Evolutionary conservation across 495 filamentous ascomycete genomes (phyloP).

Genomic region (Beverwykella pulmonaria): DNA sequence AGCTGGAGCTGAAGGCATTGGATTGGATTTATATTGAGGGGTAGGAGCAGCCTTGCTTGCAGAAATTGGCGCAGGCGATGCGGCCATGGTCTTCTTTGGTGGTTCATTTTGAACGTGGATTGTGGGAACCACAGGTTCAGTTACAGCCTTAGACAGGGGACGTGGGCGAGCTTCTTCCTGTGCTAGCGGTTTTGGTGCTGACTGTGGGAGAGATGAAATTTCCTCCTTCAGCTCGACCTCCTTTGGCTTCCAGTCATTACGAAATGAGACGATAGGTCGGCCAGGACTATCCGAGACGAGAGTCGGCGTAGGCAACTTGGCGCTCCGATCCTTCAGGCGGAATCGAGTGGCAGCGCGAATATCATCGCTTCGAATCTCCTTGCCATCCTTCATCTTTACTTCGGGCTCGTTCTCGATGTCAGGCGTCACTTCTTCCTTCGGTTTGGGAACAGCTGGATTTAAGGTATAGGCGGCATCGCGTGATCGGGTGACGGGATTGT

Average conservation of each 20-base stretch:
- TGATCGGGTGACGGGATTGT: constrained; percentile 74
- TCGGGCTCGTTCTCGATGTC: constrained; percentile 24
- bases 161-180: constrained; percentile 10
- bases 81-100: neutral
- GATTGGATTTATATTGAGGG: neutral
- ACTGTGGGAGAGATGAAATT: constrained; percentile 22
- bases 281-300: constrained; percentile 82
- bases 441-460: constrained; percentile 50
- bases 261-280: constrained; percentile 92
- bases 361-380: constrained; percentile 82
- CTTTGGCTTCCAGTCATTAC: constrained; percentile 73
- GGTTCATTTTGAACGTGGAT: constrained; percentile 17
- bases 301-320: constrained; percentile 80
- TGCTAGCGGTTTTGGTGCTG: neutral
- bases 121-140: constrained; percentile 30
- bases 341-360: constrained; percentile 91
- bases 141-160: constrained; percentile 30
- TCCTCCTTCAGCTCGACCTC: constrained; percentile 47
- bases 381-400: constrained; percentile 62
- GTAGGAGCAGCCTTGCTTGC: constrained; percentile 12
- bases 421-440: constrained; percentile 37
- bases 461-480: constrained; percentile 71
- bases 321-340: constrained; percentile 78
- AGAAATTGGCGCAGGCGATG: constrained; percentile 16
- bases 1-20: constrained; percentile 14